A percentile compares a stretch with the other conserved stretches of the same genome.
Evolutionary conservation across 345 rosid species (phyloP).

Genomic region (Melaleuca alternifolia): DNA sequence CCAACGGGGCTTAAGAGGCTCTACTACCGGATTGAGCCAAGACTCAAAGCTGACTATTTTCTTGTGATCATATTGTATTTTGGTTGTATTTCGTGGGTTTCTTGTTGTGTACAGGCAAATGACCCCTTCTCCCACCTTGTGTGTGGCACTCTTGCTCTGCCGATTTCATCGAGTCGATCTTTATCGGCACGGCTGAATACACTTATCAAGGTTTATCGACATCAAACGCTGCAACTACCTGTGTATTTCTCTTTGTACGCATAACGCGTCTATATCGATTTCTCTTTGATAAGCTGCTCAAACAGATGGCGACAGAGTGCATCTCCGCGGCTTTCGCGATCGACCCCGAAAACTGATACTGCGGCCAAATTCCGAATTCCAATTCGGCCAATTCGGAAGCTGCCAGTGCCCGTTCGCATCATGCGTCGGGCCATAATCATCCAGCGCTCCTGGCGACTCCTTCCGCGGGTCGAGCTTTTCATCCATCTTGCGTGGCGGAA

Average conservation of each 20-base stretch:
- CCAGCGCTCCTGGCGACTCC: neutral
- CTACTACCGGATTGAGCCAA: neutral
- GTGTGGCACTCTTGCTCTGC: neutral
- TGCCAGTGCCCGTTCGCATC: neutral
- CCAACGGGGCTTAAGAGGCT: neutral
- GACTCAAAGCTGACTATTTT: neutral
- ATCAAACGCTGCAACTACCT: neutral
- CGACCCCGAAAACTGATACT: neutral
- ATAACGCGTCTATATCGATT: neutral
- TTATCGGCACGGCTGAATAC: neutral
- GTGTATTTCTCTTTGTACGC: neutral
- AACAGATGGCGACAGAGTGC: neutral
- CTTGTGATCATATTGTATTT: neutral
- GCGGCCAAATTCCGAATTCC: neutral
- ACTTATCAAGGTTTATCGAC: neutral
- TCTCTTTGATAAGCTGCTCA: neutral
- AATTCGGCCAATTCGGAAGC: neutral
- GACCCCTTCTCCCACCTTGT: neutral
- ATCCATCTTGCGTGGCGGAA: neutral
- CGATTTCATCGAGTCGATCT: neutral
- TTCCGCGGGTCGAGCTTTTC: neutral
- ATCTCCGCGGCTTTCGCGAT: neutral
- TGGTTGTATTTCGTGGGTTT: neutral
- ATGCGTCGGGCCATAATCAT: neutral
- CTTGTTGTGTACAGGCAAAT: neutral